Conservation (phyloP, 805 yeast species). For the Candida nitratophila region DNA sequence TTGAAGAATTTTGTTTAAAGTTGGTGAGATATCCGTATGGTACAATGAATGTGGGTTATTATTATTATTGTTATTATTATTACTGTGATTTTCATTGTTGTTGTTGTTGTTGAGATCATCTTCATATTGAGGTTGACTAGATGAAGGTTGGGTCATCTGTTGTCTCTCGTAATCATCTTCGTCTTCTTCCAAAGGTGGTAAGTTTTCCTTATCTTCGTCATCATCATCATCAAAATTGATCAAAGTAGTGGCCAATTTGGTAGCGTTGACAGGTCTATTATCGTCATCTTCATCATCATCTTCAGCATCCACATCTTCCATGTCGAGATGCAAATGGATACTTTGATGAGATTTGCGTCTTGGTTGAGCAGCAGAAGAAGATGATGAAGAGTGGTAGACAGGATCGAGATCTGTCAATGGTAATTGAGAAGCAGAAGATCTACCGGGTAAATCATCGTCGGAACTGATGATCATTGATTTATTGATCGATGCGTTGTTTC, state of each 20-base stretch:
- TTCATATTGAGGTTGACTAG: background rate
- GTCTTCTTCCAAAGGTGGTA: slow-evolving; percentile 8
- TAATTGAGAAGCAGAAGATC: slow-evolving; percentile 9
- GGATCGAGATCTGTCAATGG: slow-evolving; percentile 23
- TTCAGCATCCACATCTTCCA: background rate
- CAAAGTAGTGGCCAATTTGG: slow-evolving; percentile 46
- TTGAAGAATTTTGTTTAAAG: slow-evolving; percentile 5
- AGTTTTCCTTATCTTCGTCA: slow-evolving; percentile 25
- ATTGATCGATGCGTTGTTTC: too few species aligned
- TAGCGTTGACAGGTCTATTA: slow-evolving; percentile 38
- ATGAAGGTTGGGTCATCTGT: background rate
- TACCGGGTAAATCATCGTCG: slow-evolving; percentile 5
- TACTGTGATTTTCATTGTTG: too few species aligned
- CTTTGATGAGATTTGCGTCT: background rate
- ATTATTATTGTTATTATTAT: background rate
- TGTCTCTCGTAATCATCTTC: background rate
- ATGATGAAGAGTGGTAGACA: slow-evolving; percentile 7
- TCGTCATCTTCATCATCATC: slow-evolving; percentile 14
- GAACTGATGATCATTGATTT: background rate
- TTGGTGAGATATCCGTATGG: slow-evolving; percentile 26
- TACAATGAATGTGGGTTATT: slow-evolving; percentile 14
- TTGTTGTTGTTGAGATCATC: too few species aligned
- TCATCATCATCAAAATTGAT: slow-evolving; percentile 44
- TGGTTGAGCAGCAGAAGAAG: background rate
- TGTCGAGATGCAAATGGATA: too few species aligned